Base-by-base conservation (phyloP, 257 asterid species). In the Voacanga thouarsii region DNA sequence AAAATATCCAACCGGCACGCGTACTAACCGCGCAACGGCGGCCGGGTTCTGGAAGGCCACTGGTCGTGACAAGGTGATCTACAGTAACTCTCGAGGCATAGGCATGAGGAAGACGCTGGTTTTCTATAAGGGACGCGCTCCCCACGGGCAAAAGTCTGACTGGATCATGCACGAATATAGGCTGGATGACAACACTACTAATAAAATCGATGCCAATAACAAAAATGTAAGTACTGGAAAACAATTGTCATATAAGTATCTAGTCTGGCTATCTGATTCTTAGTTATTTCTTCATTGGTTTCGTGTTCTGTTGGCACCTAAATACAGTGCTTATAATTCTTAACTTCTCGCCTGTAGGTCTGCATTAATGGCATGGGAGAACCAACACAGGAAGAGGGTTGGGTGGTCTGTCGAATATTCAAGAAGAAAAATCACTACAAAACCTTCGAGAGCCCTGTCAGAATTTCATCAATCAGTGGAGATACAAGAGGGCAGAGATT, bases 31-130 rank as follows among this genome's bases (percentile, higher is more conserved):
- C 1, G 92, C 95, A 18, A 90, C 95, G 3, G 82, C 86, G 4
- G 85, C 88, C 0, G 95, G 95, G 41, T 87, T 90, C 53, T 90
- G 92, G 95, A 90, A 90, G 86, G 92, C 95, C 7, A 90, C 95
- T 2, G 95, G 95, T 7, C 90, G 92, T 6, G 95, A 90, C 81
- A 90, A 90, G 77, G 92, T 85, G 59, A 90, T 90, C 26, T 78
- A 82, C 44, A 84, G 88, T 23, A 79, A 82, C 76, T 78, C 87
- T 1, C 74, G 75, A 33, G 43, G 88, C 8, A 88, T 89, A 11
- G 94, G 92, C 66, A 89, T 86, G 92, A 82, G 94, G 82, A 89
- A 89, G 88, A 89, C 94, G 43, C 88, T 89, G 59, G 94, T 89
- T 53, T 90, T 90, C 88, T 90, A 90, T 86, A 85, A 84, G 80